Percentiles rank a stretch among this genome's conserved stretches.
Evolutionary conservation across 148 eudicot species (phyloP).

Genomic region (Limonium bicolor): DNA sequence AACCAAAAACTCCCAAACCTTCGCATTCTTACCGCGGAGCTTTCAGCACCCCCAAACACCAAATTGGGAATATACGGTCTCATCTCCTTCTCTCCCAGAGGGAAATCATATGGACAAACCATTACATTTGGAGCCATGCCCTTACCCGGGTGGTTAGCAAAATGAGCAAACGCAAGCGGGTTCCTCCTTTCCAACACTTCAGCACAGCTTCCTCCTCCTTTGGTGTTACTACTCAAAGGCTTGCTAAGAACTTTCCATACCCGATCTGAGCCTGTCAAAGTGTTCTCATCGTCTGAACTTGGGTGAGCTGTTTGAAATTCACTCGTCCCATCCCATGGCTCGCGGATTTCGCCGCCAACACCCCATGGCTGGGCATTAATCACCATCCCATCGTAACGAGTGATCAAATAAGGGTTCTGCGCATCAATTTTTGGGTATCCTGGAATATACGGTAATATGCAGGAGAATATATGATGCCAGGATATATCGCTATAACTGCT

Average conservation of each 20-base stretch:
- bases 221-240: slow-evolving; percentile 33
- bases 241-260: slow-evolving; percentile 80
- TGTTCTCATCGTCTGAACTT: slow-evolving; percentile 6
- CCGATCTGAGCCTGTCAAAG: slow-evolving; percentile 52
- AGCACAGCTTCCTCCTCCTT: slow-evolving; percentile 15
- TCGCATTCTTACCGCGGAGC: slow-evolving; percentile 36
- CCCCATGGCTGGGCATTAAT: slow-evolving; percentile 97
- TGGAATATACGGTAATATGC: slow-evolving; percentile 84
- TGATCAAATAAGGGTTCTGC: slow-evolving; percentile 66
- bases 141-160: slow-evolving; percentile 73
- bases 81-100: slow-evolving; percentile 51
- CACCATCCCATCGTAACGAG: slow-evolving; percentile 83
- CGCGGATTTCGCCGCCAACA: slow-evolving; percentile 49
- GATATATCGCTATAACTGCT: slow-evolving; percentile 78
- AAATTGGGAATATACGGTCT: slow-evolving; percentile 76
- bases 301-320: slow-evolving; percentile 7
- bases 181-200: slow-evolving; percentile 76
- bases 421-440: slow-evolving; percentile 81
- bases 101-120: slow-evolving; percentile 90
- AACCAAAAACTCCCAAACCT: slow-evolving; percentile 84
- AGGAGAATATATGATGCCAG: slow-evolving; percentile 81
- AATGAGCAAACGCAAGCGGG: slow-evolving; percentile 80
- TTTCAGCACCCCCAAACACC: slow-evolving; percentile 43
- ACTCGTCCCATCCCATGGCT: slow-evolving; percentile 47
- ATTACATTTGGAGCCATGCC: slow-evolving; percentile 63